Evolutionary conservation across 2,329 filamentous ascomycete genomes (phyloP).

Genomic region (Aspergillus sp.): DNA sequence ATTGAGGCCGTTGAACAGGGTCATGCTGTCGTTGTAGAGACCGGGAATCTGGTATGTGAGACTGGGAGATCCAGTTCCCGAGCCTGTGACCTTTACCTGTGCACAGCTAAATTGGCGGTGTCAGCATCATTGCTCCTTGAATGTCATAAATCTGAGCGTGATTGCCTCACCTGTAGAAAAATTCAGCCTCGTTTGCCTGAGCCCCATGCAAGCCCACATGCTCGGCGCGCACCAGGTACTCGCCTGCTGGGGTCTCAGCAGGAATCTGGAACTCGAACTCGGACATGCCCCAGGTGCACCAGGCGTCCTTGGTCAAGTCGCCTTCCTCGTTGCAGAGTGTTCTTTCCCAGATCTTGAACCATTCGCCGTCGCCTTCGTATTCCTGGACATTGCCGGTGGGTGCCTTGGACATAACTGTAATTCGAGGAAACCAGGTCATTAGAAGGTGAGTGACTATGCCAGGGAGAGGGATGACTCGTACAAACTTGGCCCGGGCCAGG

Average conservation of each 20-base stretch:
- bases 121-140: not conserved
- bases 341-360: slow-evolving; percentile 27
- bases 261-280: slow-evolving; percentile 43
- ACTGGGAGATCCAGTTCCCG: slow-evolving; percentile 34
- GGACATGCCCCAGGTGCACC: slow-evolving; percentile 17
- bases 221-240: slow-evolving; percentile 54
- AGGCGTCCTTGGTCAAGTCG: slow-evolving; percentile 18
- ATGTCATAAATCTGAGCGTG: not conserved
- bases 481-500: slow-evolving; percentile 23
- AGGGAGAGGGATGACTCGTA: slow-evolving; percentile 2
- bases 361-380: slow-evolving; percentile 25
- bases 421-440: no score
- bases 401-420: slow-evolving; percentile 21
- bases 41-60: slow-evolving; percentile 20
- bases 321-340: slow-evolving; percentile 17
- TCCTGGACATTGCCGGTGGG: slow-evolving; percentile 20
- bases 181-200: slow-evolving; percentile 44
- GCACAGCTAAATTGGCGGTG: slow-evolving; percentile 27
- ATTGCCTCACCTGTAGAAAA: slow-evolving; percentile 46
- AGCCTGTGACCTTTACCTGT: slow-evolving; percentile 47
- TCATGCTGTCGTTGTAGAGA: slow-evolving; percentile 22
- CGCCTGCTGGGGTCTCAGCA: slow-evolving; percentile 44
- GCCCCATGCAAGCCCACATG: slow-evolving; percentile 53
- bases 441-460: no score
- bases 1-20: slow-evolving; percentile 21